Evolutionary conservation across 2,329 filamentous ascomycete genomes (phyloP), one percentile per base, ranked within the genome.

Genomic region (Botrytis byssoidea): DNA sequence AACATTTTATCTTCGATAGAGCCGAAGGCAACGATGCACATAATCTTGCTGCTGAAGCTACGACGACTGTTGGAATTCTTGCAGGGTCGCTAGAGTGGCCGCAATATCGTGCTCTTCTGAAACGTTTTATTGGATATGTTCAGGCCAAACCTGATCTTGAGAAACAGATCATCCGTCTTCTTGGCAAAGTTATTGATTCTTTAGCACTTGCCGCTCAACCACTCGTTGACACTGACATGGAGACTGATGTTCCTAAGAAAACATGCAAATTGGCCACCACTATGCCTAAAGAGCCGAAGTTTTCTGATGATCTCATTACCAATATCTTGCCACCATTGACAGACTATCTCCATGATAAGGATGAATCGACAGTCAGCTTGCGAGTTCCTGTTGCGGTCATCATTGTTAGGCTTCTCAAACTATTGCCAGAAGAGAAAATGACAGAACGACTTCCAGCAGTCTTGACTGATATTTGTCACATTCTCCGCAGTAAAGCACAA

Each of bases 291-390:
- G 83, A 87, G 74, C 84, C 89, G 16, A 93, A 93, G 81, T 85
- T 97, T 48, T 85, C 88, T 25, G 86, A 88, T 1, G 94, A 97
- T 77, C 85, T 98, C 70, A 88, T 89, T 59, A 88, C 89, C 32
- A 90, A 91, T 75, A 92, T 97, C 78, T 84, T 97, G 55, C 94
- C 95, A 0, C 89, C 92, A 29, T 84, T 99, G 46, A 87, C 91
- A n/a, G 89, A 90, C 64, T 96, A 97, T 80, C 88, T 98, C 42
- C 95, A 98, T 79, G 91, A 97, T 79, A 98, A 98, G 82, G 93
- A 98, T 76, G 96, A 99, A 81, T 91, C 94, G 1, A 95, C 94
- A 68, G 95, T 99, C 82, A 97, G 95, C 83, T 89, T 96, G 70
- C 93, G 96, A 81, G 92, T 98, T 48, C 95, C 95, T 0, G 92